A percentile compares a stretch with the other conserved stretches of the same genome.
Conservation (phyloP, 2,329 filamentous ascomycete species). For the Cladosporium sp. region DNA sequence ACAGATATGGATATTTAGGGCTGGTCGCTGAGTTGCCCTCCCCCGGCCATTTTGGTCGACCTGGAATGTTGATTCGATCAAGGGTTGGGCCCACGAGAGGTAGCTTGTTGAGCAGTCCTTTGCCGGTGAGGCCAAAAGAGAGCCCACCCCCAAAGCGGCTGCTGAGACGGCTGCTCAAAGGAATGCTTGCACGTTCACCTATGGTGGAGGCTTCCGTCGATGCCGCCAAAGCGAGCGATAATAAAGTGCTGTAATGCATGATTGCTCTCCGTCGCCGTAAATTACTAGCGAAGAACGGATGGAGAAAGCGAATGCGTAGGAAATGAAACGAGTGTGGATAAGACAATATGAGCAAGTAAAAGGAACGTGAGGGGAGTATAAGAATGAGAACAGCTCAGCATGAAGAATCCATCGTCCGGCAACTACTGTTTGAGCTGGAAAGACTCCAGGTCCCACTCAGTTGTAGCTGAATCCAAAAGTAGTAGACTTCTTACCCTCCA, state of each 20-base stretch:
- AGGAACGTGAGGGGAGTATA: not conserved
- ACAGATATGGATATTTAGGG: conserved; percentile 22
- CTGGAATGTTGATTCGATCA: conserved; percentile 1
- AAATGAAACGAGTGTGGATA: not conserved
- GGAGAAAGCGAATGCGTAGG: not conserved
- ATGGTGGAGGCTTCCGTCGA: not conserved
- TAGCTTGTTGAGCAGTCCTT: not conserved
- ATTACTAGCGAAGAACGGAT: not conserved
- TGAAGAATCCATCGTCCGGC: not conserved
- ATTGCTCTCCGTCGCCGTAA: not conserved
- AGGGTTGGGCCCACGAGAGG: conserved; percentile 3
- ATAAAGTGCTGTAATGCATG: conserved; percentile 3
- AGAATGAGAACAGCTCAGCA: not conserved
- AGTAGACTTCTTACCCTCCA: conserved; percentile 4
- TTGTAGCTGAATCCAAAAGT: conserved; percentile 7
- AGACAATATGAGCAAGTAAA: conserved; percentile 6
- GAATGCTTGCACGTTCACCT: not conserved
- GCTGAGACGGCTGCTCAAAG: no score
- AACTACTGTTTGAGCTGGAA: conserved; percentile 2
- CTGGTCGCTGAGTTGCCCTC: conserved; percentile 19
- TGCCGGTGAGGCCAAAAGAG: not conserved
- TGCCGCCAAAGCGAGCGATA: conserved; percentile 9
- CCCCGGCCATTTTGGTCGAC: conserved; percentile 12
- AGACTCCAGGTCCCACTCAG: not conserved
- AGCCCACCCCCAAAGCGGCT: not conserved